Percentiles rank a stretch among this genome's conserved stretches.
Conservation (phyloP, 1,284 basidiomycete genomes). For the Pyrrhoderma lamaoense region DNA sequence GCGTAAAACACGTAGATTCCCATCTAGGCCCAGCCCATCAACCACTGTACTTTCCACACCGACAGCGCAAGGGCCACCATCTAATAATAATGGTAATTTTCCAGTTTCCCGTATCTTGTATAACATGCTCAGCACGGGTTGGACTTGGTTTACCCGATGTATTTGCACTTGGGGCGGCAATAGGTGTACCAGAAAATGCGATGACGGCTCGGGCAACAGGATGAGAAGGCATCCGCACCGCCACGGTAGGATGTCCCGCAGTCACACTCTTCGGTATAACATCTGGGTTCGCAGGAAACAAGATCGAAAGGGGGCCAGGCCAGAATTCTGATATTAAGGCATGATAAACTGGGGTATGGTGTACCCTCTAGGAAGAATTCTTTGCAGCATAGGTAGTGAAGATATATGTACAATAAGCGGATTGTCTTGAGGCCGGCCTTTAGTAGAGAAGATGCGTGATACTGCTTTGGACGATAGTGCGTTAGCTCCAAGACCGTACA, state of each 20-base stretch:
- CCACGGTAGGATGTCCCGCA: slow-evolving; percentile 78
- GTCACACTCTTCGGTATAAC: slow-evolving; percentile 64
- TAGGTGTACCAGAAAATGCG: slow-evolving; percentile 61
- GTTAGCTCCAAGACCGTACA: slow-evolving; percentile 91
- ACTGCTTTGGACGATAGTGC: slow-evolving; percentile 67
- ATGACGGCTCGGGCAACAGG: slow-evolving; percentile 90
- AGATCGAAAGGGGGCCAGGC: slow-evolving; percentile 90
- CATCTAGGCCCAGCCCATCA: slow-evolving; percentile 71
- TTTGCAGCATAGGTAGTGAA: slow-evolving; percentile 72
- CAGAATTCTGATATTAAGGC: slow-evolving; percentile 80
- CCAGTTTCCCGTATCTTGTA: slow-evolving; percentile 63
- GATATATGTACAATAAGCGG: slow-evolving; percentile 97
- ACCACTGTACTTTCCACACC: slow-evolving; percentile 96
- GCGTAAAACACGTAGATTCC: slow-evolving; percentile 75
- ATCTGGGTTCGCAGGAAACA: slow-evolving; percentile 69
- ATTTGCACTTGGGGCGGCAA: slow-evolving; percentile 96
- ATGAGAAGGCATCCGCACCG: slow-evolving; percentile 91
- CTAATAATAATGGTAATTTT: slow-evolving; percentile 74
- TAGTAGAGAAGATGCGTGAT: slow-evolving; percentile 78
- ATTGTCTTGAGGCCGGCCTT: slow-evolving; percentile 92
- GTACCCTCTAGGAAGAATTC: slow-evolving; percentile 63
- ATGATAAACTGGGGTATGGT: slow-evolving; percentile 57
- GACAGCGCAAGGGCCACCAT: slow-evolving; percentile 87
- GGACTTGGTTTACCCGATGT: slow-evolving; percentile 92
- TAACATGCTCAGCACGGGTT: slow-evolving; percentile 85